These are phyloP conservation scores for Triticum turgidum DNA, from an alignment of 176 grass and related monocot species.

Conservation along the genomic window DNA sequence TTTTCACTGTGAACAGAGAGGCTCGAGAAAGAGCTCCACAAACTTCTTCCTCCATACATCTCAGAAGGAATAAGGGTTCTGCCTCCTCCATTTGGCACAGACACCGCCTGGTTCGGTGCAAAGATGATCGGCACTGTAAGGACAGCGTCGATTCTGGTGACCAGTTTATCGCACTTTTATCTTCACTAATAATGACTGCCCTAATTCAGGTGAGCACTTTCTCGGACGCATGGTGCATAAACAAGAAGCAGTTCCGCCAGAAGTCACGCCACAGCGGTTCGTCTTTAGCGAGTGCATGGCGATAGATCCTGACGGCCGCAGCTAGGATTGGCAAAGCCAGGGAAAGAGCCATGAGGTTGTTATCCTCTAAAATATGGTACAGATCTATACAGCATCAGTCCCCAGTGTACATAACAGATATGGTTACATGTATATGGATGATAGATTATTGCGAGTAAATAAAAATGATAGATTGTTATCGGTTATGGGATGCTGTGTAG, in stretches of 20 bases:
- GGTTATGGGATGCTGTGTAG: not conserved
- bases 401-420: not conserved
- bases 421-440: not conserved
- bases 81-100: conserved; percentile 63
- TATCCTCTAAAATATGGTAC: not conserved
- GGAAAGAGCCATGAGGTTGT: not conserved
- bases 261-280: conserved; percentile 43
- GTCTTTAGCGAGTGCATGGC: conserved; percentile 47
- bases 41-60: conserved; percentile 61
- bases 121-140: conserved; percentile 93
- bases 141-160: not conserved
- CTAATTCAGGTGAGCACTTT: conserved; percentile 79
- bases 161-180: not conserved
- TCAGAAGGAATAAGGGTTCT: conserved; percentile 83
- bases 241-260: conserved; percentile 72
- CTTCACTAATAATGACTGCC: not conserved
- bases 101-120: conserved; percentile 87
- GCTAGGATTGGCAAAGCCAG: not conserved
- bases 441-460: not conserved
- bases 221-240: conserved; percentile 68
- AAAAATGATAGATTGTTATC: not conserved
- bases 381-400: not conserved
- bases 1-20: conserved; percentile 53
- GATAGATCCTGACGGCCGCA: not conserved
- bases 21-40: conserved; percentile 75